Conservation (phyloP, 1,284 basidiomycete species). For the Veloboletus limbatus region DNA sequence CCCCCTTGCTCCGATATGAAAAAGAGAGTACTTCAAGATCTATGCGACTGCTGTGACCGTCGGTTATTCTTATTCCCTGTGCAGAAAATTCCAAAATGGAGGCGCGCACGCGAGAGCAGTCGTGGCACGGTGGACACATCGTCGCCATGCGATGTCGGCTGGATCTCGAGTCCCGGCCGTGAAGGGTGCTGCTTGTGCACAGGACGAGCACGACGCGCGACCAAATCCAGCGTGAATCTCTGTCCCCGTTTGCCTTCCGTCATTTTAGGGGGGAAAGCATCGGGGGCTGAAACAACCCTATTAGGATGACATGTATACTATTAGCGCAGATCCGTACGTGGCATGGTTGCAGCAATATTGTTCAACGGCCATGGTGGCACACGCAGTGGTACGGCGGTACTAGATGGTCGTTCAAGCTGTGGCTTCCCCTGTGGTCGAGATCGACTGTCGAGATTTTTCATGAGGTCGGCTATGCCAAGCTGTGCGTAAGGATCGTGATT, state of each 20-base stretch:
- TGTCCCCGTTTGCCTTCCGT: constrained; percentile 21
- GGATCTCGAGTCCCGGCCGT: constrained; percentile 10
- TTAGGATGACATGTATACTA: constrained; percentile 4
- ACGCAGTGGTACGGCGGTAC: constrained; percentile 11
- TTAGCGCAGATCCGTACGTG: constrained; percentile 24
- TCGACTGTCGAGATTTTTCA: constrained; percentile 19
- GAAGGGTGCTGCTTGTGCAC: constrained; percentile 27
- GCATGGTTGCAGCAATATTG: constrained; percentile 32
- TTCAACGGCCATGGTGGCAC: constrained; percentile 28
- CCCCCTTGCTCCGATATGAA: too few species aligned
- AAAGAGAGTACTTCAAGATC: constrained; percentile 10
- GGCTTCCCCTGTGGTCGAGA: constrained; percentile 21
- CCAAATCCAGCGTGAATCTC: constrained; percentile 9
- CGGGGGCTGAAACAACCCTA: constrained; percentile 23
- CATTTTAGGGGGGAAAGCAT: constrained; percentile 29
- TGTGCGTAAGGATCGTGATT: constrained; percentile 33
- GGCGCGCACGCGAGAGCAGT: constrained; percentile 15
- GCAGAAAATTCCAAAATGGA: constrained; percentile 34
- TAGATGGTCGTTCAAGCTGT: constrained; percentile 19
- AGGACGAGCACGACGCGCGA: constrained; percentile 23
- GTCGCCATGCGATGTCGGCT: neutral
- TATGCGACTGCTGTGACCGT: constrained; percentile 9
- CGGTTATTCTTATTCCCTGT: constrained; percentile 30
- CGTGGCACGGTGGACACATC: constrained; percentile 7
- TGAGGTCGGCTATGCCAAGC: constrained; percentile 38